Base-by-base conservation (phyloP, 225 moss, liverwort and hornwort genomes). In the Rhytidiadelphus loreus region DNA sequence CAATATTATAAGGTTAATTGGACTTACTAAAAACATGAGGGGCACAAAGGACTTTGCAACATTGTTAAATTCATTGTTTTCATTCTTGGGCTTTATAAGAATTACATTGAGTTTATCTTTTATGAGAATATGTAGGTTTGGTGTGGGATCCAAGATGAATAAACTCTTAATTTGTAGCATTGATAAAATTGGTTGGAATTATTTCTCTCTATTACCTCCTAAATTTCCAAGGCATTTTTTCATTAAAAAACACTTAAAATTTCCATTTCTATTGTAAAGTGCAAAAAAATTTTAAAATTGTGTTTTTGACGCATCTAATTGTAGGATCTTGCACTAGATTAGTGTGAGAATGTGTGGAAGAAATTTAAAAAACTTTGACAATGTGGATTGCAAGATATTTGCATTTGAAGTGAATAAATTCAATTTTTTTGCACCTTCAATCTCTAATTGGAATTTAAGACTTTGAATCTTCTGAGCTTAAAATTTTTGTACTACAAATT, bases 91-190 rank as follows among this genome's bases (percentile, higher is more conserved):
- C 22, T 64, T 64, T 12, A 64, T 5, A 37, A 37, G 7, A 50
- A 64, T 25, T 16, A 2, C 6, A 25, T 16, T 25, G n/a, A 0
- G 0, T 55, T 77, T 77, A 1, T 1, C 37, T 15, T 9, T 0
- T 13, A 0, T 2, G 0, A 23, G 9, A 37, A 56, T 56, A n/a
- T 10, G 3, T n/a, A n/a, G 16, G 3, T 37, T n/a, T n/a, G 4
- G 9, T 56, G 4, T 77, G 10, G n/a, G n/a, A 77, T n/a, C 10
- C 16, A 56, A 77, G 9, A 37, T 37, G 33, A 15, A 37, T 24
- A 15, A 55, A 16, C 0, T 37, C 15, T 37, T 77, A 15, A 55
- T n/a, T 24, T n/a, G 6, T 8, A 37, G 9, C 24, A 19, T 37
- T 6, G 10, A 53, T 35, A 37, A 55, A 25, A 77, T 25, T 37